Base-by-base conservation (phyloP, 2,329 filamentous ascomycete genomes). In the Diaporthe ilicicola region DNA sequence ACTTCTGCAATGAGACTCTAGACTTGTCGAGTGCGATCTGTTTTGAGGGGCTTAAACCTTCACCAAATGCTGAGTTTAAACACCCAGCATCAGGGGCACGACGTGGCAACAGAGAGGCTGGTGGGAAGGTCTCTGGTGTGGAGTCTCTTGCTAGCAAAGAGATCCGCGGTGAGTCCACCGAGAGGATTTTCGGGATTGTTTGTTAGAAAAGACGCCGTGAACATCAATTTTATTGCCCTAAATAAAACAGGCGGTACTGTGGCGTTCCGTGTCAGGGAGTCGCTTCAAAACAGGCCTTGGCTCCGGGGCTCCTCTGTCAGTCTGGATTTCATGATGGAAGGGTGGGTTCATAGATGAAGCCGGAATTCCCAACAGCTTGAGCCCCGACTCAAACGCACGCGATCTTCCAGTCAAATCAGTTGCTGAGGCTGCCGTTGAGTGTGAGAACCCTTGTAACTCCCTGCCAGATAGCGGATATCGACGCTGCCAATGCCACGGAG, bases 161-260 rank as follows among this genome's bases (percentile, higher is more conserved):
- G 29, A 6, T 19, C 29, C 56, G 56, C n/a, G 39, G 12, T 5
- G 39, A 62, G 19, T 32, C 39, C 10, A 62, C 19, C 19, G 39
- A 62, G 13, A 27, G 56, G 6, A 62, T 62, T 3, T 27, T 62
- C 56, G 0, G 56, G 56, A 19, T 22, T 62, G 19, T 62, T 62
- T 17, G 32, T 62, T 3, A 22, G 39, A 15, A 62, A 62, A 10
- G 39, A 62, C 39, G 15, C 55, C 2, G 55, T 61, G 4, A 61
- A 61, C 55, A 61, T 37, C 15, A 61, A 61, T 27, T 61, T 61
- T 8, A 61, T 61, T 32, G 55, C 37, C 12, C 55, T 61, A 9
- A 61, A 46, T 17, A 44, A 37, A 15, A 61, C 55, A 2, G 55
- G 55, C 15, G 55, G 37, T 4, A 61, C 24, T 17, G 13, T 61